phyloP scores from a whole-genome alignment of 768 basidiomycete genomes.

The Gelatoporia subvermispora region DNA sequence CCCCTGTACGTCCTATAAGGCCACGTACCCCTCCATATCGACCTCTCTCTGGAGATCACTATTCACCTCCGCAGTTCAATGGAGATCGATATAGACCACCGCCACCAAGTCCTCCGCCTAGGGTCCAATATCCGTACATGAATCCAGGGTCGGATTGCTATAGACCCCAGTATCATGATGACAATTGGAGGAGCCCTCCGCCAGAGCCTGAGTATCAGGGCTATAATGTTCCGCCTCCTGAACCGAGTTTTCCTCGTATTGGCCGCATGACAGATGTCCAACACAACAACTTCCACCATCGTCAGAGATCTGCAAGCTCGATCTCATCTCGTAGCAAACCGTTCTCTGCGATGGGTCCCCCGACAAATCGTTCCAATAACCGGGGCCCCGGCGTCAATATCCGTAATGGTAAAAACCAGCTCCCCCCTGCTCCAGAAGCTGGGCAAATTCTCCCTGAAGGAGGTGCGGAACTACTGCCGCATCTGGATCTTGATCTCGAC shows the following conservation, averaged over 20 bases:
- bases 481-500: too few relatives aligned
- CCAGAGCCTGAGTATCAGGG: background rate
- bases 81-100: conserved; percentile 51
- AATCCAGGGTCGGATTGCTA: conserved; percentile 41
- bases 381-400: too few relatives aligned
- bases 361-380: too few relatives aligned
- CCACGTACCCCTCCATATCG: conserved; percentile 1
- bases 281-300: too few relatives aligned
- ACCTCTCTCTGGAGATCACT: conserved; percentile 20
- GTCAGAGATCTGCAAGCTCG: conserved; percentile 9
- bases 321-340: background rate
- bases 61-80: conserved; percentile 27
- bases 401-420: too few relatives aligned
- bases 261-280: background rate
- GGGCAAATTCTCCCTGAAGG: too few relatives aligned
- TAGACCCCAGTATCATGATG: conserved; percentile 13
- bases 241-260: background rate
- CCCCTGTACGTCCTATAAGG: conserved; percentile 1
- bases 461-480: too few relatives aligned
- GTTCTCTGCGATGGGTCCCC: too few relatives aligned
- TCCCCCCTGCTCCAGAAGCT: too few relatives aligned
- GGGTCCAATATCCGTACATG: conserved; percentile 34
- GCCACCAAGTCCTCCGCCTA: conserved; percentile 23
- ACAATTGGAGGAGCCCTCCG: conserved; percentile 1
- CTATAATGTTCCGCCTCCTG: conserved; percentile 2